A percentile compares a stretch with the other conserved stretches of the same genome.
Evolutionary conservation across 1,139 yeast genomes (phyloP).

Genomic region (Magnusiomyces fungicola): DNA sequence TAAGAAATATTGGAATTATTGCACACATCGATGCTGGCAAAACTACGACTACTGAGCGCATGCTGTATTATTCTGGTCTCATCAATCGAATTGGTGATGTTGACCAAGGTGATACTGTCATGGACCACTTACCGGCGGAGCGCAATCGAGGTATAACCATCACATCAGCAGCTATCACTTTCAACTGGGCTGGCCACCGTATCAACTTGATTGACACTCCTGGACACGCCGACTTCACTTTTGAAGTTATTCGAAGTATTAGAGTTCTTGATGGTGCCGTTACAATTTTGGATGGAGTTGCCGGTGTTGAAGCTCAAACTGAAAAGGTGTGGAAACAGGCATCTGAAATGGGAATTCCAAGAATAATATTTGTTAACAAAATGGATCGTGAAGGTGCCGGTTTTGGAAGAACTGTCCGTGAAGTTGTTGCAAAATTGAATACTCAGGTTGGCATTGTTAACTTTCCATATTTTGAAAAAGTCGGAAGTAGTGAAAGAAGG

Average conservation of each 20-base stretch:
- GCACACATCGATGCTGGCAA: constrained; percentile 89
- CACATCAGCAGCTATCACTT: constrained; percentile 91
- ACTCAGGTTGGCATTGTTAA: constrained; percentile 70
- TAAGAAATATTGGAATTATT: constrained; percentile 71
- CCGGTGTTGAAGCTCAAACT: constrained; percentile 97
- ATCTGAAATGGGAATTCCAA: constrained; percentile 56
- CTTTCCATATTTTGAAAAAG: constrained; percentile 59
- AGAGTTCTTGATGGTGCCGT: constrained; percentile 92
- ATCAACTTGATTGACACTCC: constrained; percentile 94
- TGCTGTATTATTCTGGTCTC: constrained; percentile 81
- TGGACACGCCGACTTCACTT: constrained; percentile 96
- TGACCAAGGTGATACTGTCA: constrained; percentile 94
- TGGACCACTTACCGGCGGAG: constrained; percentile 87
- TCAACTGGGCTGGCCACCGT: constrained; percentile 72
- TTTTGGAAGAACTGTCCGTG: constrained; percentile 80
- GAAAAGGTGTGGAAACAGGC: constrained; percentile 97
- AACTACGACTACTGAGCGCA: constrained; percentile 84
- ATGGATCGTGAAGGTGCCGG: constrained; percentile 98
- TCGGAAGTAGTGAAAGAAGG: constrained; percentile 23
- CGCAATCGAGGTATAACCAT: constrained; percentile 92
- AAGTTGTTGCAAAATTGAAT: constrained; percentile 67
- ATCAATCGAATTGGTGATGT: constrained; percentile 83
- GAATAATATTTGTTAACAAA: constrained; percentile 75
- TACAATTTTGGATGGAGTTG: constrained; percentile 87
- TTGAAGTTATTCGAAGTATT: constrained; percentile 84